Base-by-base conservation (phyloP, 2,329 filamentous ascomycete genomes). In the Dothistroma septosporum region DNA sequence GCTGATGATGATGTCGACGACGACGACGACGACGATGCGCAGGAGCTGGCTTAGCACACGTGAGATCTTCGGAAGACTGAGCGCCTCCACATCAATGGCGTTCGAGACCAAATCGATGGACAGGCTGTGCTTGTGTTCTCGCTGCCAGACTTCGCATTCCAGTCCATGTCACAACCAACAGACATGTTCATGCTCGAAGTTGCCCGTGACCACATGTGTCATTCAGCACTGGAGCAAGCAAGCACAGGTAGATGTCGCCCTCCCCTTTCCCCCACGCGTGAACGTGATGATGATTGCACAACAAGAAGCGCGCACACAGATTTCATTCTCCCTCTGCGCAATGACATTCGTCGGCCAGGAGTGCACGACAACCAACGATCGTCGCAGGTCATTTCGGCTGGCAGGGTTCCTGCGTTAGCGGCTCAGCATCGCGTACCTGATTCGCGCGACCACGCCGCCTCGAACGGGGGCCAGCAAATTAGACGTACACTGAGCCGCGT, bases 61-160 rank as follows among this genome's bases (percentile, higher is more conserved):
- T 31, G 47, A 50, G 47, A 50, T 28, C 10, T 28, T 49, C 47
- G 47, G 47, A 28, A 24, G 47, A 28, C 47, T 50, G 7, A 24
- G 28, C 22, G 22, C 47, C 47, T 50, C 21, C 47, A 50, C 47
- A 32, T 50, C 19, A 12, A 50, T 31, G 47, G 47, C 28, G 47
- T 24, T 50, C 47, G 47, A 50, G 47, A n/a, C 47, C 47, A 6
- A 8, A 1, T 50, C 5, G 47, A 14, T 11, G 21, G 47, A 12
- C 47, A 50, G 50, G 28, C 31, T 21, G 50, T 53, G 50, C 50
- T 35, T 53, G 48, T 52, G 48, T 52, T 52, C 22, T 19, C 44
- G 22, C 44, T 48, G 44, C 44, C 10, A 19, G 44, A 14, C n/a
- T 19, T 48, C 48, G 31, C 50, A 53, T 53, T 53, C 50, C 50